Conservation (phyloP, 495 filamentous ascomycete genomes). For the Xylaria longipes region DNA sequence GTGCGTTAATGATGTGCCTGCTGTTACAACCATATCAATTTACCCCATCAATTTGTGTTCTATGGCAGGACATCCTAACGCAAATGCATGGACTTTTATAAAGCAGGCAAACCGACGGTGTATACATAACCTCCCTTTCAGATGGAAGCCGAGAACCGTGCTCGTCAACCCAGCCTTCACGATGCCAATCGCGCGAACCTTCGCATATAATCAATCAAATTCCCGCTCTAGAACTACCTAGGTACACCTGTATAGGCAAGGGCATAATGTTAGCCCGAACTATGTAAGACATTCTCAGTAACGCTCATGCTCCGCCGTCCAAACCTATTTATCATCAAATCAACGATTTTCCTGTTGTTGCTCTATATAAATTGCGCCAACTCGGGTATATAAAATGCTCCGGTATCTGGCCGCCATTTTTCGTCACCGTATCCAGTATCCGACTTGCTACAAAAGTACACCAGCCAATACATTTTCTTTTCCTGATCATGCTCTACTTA, state of each 20-base stretch:
- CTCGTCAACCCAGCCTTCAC: background rate
- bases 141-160: background rate
- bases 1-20: background rate
- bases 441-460: background rate
- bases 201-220: background rate
- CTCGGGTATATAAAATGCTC: constrained; percentile 1
- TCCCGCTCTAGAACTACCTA: background rate
- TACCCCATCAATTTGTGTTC: background rate
- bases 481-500: background rate
- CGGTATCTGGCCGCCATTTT: background rate
- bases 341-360: constrained; percentile 2
- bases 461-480: background rate
- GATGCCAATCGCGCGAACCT: background rate
- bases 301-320: background rate
- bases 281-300: background rate
- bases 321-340: background rate
- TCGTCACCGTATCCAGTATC: background rate
- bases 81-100: background rate
- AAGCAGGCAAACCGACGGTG: background rate
- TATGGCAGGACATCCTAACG: background rate
- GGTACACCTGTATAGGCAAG: background rate
- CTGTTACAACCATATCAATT: background rate
- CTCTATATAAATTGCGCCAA: constrained; percentile 10
- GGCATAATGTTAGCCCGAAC: background rate
- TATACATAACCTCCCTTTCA: background rate